Evolutionary conservation across 805 yeast genomes (phyloP), one percentile per base, ranked within the genome.

Genomic region (Hanseniaspora taiwanica): DNA sequence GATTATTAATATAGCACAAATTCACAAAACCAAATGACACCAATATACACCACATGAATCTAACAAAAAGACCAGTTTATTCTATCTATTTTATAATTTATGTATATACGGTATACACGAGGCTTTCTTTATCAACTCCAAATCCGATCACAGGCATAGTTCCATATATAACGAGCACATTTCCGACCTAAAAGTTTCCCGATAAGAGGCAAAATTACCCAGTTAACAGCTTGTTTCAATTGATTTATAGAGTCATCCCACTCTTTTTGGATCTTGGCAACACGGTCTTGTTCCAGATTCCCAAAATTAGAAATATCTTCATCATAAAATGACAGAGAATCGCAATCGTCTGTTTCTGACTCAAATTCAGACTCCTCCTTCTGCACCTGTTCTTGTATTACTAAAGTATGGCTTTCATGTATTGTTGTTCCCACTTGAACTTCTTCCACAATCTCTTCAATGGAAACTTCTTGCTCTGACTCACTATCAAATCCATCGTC

Each of bases 211-310:
- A 80, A 60, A 27, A 80, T 49, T 12, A 81, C 74, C 56, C 75
- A 66, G 41, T 70, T 72, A 25, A 78, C 56, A 27, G 78, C 64
- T n/a, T 71, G 71, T 31, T 65, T 66, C 42, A 81, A 52, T 54
- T 80, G 86, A 35, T 62, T 60, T 37, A 80, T 45, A 27, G 80
- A 75, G 48, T 76, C 81, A 39, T 79, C 81, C 86, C 86, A 80
- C 49, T 80, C 84, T 47, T 74, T 67, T 48, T 78, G 81, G 4
- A 29, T 29, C 18, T 20, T 33, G 6, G 36, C 21, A 7, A 20
- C 12, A 7, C 23, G 12, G 9, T 20, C 23, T 18, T 20, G 3
- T 12, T 33, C 36, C 21, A 19, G n/a, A 16, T 37, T 20, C 20
- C 23, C 43, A 21, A 19, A 21, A 7, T 27, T 25, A 19, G 19